Conservation (phyloP, 1,284 basidiomycete genomes). For the Chondrostereum purpureum region DNA sequence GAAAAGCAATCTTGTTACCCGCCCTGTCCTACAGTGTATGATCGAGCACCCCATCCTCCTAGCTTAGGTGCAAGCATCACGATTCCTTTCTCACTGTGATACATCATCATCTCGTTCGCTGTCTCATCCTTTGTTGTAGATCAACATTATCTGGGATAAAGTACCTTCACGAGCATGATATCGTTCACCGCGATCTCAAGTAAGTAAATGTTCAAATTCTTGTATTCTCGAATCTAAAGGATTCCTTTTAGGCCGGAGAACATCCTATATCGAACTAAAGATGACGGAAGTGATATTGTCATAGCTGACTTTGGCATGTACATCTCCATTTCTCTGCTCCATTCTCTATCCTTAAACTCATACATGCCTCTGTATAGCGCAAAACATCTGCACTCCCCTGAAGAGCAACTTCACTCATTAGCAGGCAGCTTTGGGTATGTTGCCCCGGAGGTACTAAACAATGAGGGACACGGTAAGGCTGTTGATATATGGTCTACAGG, state of each 20-base stretch:
- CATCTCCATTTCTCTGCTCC: slow-evolving; percentile 19
- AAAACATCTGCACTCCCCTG: slow-evolving; percentile 74
- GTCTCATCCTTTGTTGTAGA: slow-evolving; percentile 27
- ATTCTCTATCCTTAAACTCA: not conserved
- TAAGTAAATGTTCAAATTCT: slow-evolving; percentile 26
- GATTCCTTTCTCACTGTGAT: no score
- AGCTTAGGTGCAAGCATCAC: no score
- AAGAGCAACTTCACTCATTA: slow-evolving; percentile 74
- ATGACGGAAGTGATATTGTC: slow-evolving; percentile 72
- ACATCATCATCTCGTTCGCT: no score
- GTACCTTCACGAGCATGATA: slow-evolving; percentile 81
- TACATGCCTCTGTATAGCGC: slow-evolving; percentile 44
- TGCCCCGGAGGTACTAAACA: slow-evolving; percentile 85
- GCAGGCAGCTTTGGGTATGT: slow-evolving; percentile 94
- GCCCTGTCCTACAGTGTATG: no score
- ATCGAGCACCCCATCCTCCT: no score
- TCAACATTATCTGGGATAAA: slow-evolving; percentile 74
- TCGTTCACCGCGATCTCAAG: slow-evolving; percentile 92
- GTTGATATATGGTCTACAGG: slow-evolving; percentile 95
- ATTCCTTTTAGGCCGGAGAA: slow-evolving; percentile 74
- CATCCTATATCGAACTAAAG: slow-evolving; percentile 81
- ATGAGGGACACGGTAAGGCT: slow-evolving; percentile 82
- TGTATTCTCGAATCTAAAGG: slow-evolving; percentile 5
- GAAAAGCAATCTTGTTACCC: no score
- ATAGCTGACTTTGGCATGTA: slow-evolving; percentile 97